These are phyloP conservation scores for Neofusicoccum ribis DNA, from an alignment of 2,329 filamentous ascomycete species.

Conservation along the genomic window DNA sequence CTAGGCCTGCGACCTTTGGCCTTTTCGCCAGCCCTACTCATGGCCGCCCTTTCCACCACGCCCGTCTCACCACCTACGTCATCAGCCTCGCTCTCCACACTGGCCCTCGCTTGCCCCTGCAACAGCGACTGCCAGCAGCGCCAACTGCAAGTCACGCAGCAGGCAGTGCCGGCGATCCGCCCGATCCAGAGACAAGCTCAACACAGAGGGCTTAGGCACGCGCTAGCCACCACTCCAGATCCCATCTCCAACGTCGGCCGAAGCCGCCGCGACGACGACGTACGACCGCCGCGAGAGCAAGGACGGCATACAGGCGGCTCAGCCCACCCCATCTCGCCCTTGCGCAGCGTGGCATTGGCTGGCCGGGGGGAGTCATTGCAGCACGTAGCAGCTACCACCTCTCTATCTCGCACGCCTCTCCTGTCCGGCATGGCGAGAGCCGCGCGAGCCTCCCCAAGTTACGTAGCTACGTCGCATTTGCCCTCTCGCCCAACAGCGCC, in stretches of 20 bases:
- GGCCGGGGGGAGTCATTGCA: too few relatives aligned
- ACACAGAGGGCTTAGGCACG: too few relatives aligned
- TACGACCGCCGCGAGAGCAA: not conserved
- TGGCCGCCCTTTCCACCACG: not conserved
- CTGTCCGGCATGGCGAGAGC: not conserved
- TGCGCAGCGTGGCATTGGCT: not conserved
- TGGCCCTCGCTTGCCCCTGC: too few relatives aligned
- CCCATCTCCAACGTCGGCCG: too few relatives aligned
- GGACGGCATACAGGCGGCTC: not conserved
- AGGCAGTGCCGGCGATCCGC: not conserved
- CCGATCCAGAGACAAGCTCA: not conserved
- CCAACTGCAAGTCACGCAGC: not conserved
- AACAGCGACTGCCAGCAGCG: not conserved
- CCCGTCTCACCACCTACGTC: slow-evolving; percentile 5
- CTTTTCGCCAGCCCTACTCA: too few relatives aligned
- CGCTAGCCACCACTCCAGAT: too few relatives aligned
- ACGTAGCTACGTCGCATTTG: slow-evolving; percentile 10
- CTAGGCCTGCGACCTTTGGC: not conserved
- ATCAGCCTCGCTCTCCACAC: not conserved
- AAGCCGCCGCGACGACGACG: too few relatives aligned
- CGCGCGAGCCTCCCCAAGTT: not conserved
- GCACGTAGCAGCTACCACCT: not conserved
- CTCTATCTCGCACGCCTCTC: not conserved
- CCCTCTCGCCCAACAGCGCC: not conserved
- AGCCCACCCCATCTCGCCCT: not conserved